Base-by-base conservation (phyloP, 371 early-diverging fungal species). In the Mortierella sp. region DNA sequence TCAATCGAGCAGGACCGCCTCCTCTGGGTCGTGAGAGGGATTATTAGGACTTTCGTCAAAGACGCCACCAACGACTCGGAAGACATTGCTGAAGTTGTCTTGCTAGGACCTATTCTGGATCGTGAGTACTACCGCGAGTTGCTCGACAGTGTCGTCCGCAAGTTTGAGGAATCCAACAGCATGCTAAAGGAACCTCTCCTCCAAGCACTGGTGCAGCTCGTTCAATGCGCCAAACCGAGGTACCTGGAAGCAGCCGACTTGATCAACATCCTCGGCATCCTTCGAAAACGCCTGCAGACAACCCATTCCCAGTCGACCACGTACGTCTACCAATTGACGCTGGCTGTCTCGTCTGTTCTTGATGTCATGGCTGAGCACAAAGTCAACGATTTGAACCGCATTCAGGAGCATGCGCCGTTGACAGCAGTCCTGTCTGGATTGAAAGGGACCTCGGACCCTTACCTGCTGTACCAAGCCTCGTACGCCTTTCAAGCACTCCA, bases 401-500 rank as follows among this genome's bases (percentile, higher is more conserved):
- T 60, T 21, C 16, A 16, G 3, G 24, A 72, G 6, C 77, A 77
- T 38, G 77, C 72, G 58, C 77, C 77, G 1, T 35, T 77, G 5
- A 1, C 11, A 16, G 12, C 3, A 12, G 46, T 60, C 18, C 38
- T 77, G 54, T 21, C 48, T 1, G 60, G 48, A 24, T 35, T 77
- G 32, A 71, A 21, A 12, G 32, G 48, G 8, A 38, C 63, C 16
- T 51, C 71, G 21, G 72, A 77, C n/a, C 72, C 77, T 44, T 72
- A 48, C 48, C 38, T 77, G 0, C 29, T 43, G 14, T 72, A 77
- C 49, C 77, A 77, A 38, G 77, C 77, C 3, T 29, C 70, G n/a
- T 77, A 77, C 14, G 77, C 72, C 35, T 77, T 48, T 14, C 77
- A 77, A n/a, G 77, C 72, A 6, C 70, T 77, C 12, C 72, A 58